These are phyloP conservation scores for Ceratocystis lukuohia DNA, from an alignment of 2,329 filamentous ascomycete species.

Conservation along the genomic window DNA sequence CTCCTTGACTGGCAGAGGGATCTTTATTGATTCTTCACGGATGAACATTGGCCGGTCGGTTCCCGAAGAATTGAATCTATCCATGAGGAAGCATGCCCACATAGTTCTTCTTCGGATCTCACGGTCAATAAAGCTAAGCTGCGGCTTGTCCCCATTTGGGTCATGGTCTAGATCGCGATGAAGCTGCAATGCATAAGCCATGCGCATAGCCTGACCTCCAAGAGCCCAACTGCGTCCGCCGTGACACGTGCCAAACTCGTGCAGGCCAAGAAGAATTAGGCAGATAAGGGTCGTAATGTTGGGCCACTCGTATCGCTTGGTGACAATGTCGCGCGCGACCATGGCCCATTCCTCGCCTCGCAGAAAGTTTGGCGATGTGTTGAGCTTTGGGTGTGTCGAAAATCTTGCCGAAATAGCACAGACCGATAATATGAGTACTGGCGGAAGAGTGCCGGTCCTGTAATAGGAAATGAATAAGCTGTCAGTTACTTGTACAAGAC, in stretches of 20 bases:
- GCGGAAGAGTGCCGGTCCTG: constrained; percentile 66
- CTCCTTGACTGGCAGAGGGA: constrained; percentile 84
- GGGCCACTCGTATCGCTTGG: constrained; percentile 80
- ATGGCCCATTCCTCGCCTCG: constrained; percentile 85
- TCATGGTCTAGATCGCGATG: constrained; percentile 85
- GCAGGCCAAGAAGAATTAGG: constrained; percentile 72
- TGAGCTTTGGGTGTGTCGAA: constrained; percentile 72
- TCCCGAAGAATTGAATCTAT: constrained; percentile 91
- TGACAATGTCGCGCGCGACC: constrained; percentile 73
- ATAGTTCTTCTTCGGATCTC: constrained; percentile 88
- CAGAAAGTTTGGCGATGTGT: constrained; percentile 61
- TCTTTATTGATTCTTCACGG: constrained; percentile 74
- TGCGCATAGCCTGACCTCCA: constrained; percentile 84
- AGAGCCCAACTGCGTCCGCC: constrained; percentile 93
- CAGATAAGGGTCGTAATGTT: constrained; percentile 94
- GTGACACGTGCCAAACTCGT: constrained; percentile 95
- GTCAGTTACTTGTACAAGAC: constrained; percentile 17
- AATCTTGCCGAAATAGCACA: constrained; percentile 94
- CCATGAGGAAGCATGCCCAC: constrained; percentile 98
- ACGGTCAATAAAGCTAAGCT: constrained; percentile 78
- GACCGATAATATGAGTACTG: constrained; percentile 82
- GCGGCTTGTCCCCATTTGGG: constrained; percentile 35
- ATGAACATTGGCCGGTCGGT: constrained; percentile 86
- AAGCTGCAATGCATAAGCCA: constrained; percentile 90
- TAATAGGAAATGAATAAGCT: constrained; percentile 16